Base-by-base conservation (phyloP, 2,329 filamentous ascomycete species). In the Colletotrichum viniferum region DNA sequence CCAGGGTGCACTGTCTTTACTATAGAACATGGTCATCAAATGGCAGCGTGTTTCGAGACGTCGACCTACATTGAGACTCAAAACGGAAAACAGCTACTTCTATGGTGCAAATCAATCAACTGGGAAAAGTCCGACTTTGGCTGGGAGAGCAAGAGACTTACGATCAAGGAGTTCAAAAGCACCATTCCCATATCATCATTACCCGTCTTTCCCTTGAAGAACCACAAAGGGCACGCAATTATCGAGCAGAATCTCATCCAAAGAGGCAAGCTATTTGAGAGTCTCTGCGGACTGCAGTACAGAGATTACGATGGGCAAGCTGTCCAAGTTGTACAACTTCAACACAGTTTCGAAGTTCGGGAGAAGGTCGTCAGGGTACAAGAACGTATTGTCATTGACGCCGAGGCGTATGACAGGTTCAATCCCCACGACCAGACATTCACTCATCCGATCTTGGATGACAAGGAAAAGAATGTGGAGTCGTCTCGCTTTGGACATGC, bases 371-470 rank as follows among this genome's bases (percentile, higher is more conserved):
- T 58, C 7, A 58, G 55, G 2, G 55, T 58, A 28, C 55, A 58
- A 58, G 55, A 58, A 13, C 72, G 71, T 5, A 62, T 77, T 5
- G 62, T 77, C 14, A 36, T 77, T 18, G 72, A 74, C 32, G 67
- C 62, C 1, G 76, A 80, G 6, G 77, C 80, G 14, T 69, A 64
- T 64, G 61, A 38, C 10, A 64, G 34, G 61, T 64, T 64, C 61
- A 64, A 64, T 21, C 61, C 61, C 7, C 18, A 64, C 30, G 55
- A 58, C 26, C 8, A 21, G 24, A 64, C 61, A n/a, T 30, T 34
- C 24, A 64, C 30, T 18, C 78, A 52, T 77, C 30, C 78, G 4
- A 77, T 87, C 21, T 82, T 80, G 0, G 82, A 86, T 14, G 81
- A 85, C 9, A 58, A 28, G 7, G 26, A 9, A 21, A 58, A 18